phyloP scores from a whole-genome alignment of 345 rosid genomes.

The Streptanthus diversifolius region DNA sequence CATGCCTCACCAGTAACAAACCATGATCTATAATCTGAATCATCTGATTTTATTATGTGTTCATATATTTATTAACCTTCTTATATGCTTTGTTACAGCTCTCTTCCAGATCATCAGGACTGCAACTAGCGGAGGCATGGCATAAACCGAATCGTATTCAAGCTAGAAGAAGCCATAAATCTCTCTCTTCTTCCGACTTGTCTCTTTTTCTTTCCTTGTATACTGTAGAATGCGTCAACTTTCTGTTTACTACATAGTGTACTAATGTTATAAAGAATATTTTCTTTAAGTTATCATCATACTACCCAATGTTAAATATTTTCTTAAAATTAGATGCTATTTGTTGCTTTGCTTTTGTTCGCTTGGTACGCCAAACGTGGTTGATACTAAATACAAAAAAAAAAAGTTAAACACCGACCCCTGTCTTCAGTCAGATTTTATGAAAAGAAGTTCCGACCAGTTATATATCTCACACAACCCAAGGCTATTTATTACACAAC shows the following conservation, averaged over 20 bases:
- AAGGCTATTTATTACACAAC: conserved; percentile 21
- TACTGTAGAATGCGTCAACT: conserved; percentile 13
- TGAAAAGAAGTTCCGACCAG: not conserved
- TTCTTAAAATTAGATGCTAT: not conserved
- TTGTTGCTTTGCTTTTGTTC: not conserved
- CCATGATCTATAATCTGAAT: not conserved
- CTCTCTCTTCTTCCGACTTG: not conserved
- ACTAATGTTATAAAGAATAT: conserved; percentile 3
- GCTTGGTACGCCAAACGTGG: not conserved
- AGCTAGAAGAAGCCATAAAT: conserved; percentile 4
- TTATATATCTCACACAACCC: not conserved
- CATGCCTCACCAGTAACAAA: not conserved
- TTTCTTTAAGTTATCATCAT: not conserved
- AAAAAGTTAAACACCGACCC: not conserved
- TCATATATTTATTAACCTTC: not conserved
- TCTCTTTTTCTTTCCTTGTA: not conserved
- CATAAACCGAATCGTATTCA: conserved; percentile 25
- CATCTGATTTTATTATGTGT: not conserved
- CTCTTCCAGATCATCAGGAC: conserved; percentile 96
- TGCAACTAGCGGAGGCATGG: conserved; percentile 70
- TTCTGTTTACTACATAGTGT: not conserved
- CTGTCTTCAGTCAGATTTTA: not conserved
- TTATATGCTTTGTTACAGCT: conserved; percentile 45
- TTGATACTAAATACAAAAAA: not conserved
- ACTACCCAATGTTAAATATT: not conserved